Evolutionary conservation across 345 rosid genomes (phyloP).

Genomic region (Xanthoceras sorbifolium): DNA sequence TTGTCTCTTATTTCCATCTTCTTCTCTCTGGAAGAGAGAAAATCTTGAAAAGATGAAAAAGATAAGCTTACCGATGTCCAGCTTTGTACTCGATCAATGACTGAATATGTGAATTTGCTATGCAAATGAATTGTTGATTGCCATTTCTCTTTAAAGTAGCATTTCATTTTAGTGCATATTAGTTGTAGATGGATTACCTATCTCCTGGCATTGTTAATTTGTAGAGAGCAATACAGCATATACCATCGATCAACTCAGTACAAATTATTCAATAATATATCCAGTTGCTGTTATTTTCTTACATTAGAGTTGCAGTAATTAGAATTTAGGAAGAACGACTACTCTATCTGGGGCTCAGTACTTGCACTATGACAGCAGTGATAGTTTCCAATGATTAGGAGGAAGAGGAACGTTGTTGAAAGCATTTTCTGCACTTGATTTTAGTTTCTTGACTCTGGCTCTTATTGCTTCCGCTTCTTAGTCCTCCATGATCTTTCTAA

Average conservation of each 20-base stretch:
- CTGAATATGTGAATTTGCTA: neutral
- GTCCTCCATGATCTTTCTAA: conserved; percentile 44
- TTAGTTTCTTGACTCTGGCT: conserved; percentile 30
- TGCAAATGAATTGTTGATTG: neutral
- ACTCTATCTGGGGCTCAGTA: neutral
- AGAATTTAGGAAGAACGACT: neutral
- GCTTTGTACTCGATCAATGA: neutral
- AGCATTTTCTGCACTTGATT: conserved; percentile 39
- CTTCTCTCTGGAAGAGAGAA: neutral
- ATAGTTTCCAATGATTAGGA: too few species aligned
- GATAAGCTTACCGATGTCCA: neutral
- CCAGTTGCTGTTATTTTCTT: neutral
- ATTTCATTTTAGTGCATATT: neutral
- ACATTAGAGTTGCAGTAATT: neutral
- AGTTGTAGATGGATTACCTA: neutral
- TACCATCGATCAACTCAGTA: neutral
- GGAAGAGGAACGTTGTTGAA: conserved; percentile 26
- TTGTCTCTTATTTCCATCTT: neutral
- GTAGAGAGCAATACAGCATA: neutral
- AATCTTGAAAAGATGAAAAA: neutral
- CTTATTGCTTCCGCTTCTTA: conserved; percentile 36
- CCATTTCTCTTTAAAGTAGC: neutral
- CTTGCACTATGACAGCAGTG: too few species aligned
- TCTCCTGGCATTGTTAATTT: neutral
- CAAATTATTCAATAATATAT: neutral